Base-by-base conservation (phyloP, 2,329 filamentous ascomycete species). In the Arthrinium phaeospermum region DNA sequence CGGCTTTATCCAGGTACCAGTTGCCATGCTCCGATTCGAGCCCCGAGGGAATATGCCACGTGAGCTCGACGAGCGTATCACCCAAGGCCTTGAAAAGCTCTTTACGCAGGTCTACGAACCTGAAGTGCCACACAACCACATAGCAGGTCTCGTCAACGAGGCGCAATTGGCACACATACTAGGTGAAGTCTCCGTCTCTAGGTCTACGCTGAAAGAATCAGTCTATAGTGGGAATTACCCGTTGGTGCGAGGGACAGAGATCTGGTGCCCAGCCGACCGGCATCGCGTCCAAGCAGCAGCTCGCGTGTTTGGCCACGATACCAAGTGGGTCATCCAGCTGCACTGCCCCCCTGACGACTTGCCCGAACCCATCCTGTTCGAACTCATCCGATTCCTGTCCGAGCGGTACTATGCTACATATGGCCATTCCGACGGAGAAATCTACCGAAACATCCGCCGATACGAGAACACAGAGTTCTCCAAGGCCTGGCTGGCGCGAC, bases 181-280 rank as follows among this genome's bases (percentile, higher is more conserved):
- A 12, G 51, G n/a, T 30, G 51, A 57, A 30, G n/a, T 57, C n/a
- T n/a, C n/a, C 12, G 30, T 57, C 2, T 57, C 51, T 30, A n/a
- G 22, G 24, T n/a, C n/a, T 24, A 22, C n/a, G 30, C 19, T 57
- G 12, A 57, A 24, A 30, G 24, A 57, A 24, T 24, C 51, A 13
- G 12, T 57, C 16, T 57, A 57, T n/a, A 57, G 51, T 57, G 51
- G 51, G 12, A n/a, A 30, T n/a, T 57, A 57, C 30, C 51, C 51
- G 7, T 24, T 57, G 51, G 51, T 57, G n/a, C 51, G 24, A 24
- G n/a, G 12, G 19, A 57, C 51, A n/a, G 30, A 24, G 7, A 57
- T 57, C 51, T 57, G 51, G 51, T 57, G 51, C 22, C 51, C 51
- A n/a, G 51, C 51, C 22, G 51, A 57, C 51, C 51, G 51, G n/a